Conservation (phyloP, 306 rosid species). For the Gillenia trifoliata region DNA sequence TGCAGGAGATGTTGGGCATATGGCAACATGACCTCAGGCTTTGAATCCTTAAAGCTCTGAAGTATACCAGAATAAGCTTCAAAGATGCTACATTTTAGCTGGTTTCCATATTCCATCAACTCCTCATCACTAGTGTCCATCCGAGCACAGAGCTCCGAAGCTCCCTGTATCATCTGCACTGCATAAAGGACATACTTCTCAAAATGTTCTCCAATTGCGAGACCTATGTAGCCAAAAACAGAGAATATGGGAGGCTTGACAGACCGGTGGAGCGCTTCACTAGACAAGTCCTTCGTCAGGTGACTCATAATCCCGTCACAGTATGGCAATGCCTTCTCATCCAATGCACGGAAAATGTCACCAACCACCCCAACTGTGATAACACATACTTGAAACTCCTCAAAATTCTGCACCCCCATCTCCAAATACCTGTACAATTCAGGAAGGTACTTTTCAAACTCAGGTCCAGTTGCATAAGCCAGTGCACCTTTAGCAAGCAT, state of each 20-base stretch:
- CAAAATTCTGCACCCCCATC: constrained; percentile 37
- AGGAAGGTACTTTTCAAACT: constrained; percentile 28
- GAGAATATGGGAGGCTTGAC: constrained; percentile 39
- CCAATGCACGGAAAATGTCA: constrained; percentile 31
- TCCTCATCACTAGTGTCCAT: constrained; percentile 26
- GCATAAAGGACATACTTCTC: constrained; percentile 32
- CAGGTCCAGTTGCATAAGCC: constrained; percentile 32
- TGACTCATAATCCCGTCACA: constrained; percentile 32
- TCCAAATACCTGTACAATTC: constrained; percentile 30
- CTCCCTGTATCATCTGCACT: constrained; percentile 32
- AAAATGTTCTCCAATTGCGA: constrained; percentile 31
- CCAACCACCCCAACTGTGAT: constrained; percentile 41
- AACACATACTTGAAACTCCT: constrained; percentile 36
- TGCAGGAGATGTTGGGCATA: constrained; percentile 33
- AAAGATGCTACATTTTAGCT: constrained; percentile 34
- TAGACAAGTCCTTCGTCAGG: constrained; percentile 23
- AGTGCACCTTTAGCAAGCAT: constrained; percentile 38
- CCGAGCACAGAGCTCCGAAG: constrained; percentile 27
- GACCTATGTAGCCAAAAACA: constrained; percentile 35
- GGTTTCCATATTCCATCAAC: constrained; percentile 28
- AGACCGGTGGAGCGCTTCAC: constrained; percentile 26
- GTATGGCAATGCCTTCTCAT: constrained; percentile 26
- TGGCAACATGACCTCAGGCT: constrained; percentile 33
- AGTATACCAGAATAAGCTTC: constrained; percentile 39
- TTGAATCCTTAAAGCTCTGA: constrained; percentile 29